A percentile compares a stretch with the other conserved stretches of the same genome.
phyloP scores from a whole-genome alignment of 2,329 filamentous ascomycete genomes.

The Diaporthe eres region DNA sequence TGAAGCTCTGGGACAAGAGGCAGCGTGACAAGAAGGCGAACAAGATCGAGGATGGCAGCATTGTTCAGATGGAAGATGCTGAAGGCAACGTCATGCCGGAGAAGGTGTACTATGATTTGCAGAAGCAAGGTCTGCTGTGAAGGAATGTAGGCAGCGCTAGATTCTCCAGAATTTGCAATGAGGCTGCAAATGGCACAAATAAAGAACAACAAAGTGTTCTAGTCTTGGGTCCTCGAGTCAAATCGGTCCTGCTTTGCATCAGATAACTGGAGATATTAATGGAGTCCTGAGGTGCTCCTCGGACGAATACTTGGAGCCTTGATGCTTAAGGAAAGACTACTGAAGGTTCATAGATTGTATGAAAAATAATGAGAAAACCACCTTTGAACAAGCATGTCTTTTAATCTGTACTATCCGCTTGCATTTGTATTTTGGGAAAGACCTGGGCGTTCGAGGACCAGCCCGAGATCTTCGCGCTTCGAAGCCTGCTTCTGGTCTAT shows the following conservation, averaged over 20 bases:
- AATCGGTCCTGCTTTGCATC: not conserved
- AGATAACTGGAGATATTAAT: not conserved
- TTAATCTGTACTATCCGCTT: not conserved
- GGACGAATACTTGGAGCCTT: no score
- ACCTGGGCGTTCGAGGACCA: not conserved
- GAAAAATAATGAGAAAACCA: not conserved
- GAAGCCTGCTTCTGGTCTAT: not conserved
- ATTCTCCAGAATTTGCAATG: not conserved
- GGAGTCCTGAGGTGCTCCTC: not conserved
- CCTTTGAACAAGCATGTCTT: not conserved
- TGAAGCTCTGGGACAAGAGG: constrained; percentile 93
- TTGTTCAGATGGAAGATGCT: constrained; percentile 98
- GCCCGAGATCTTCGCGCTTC: not conserved
- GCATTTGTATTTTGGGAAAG: not conserved
- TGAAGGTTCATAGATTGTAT: not conserved
- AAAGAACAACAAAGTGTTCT: not conserved
- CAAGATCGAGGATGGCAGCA: constrained; percentile 81
- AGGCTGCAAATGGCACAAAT: not conserved
- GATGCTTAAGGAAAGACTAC: not conserved
- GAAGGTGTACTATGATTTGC: constrained; percentile 96
- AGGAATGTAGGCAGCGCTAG: constrained; percentile 34
- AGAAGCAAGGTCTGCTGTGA: constrained; percentile 89
- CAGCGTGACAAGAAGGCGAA: constrained; percentile 86
- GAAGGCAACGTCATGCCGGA: constrained; percentile 99
- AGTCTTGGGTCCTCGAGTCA: not conserved